A percentile compares a stretch with the other conserved stretches of the same genome.
Conservation (phyloP, 1,139 yeast species). For the Blastobotrys proliferans region DNA sequence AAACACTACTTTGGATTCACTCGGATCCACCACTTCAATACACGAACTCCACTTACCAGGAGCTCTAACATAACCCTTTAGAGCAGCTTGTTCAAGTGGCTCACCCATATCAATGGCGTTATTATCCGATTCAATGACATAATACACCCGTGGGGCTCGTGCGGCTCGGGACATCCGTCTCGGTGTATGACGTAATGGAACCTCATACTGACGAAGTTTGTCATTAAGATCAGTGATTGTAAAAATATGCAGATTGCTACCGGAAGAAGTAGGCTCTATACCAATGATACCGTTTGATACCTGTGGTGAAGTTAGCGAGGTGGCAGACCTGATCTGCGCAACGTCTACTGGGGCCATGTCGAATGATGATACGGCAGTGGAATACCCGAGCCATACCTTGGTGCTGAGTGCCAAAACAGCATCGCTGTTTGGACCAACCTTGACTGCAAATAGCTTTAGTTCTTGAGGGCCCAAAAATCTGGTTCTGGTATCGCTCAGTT, state of each 20-base stretch:
- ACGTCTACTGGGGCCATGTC: slow-evolving; percentile 34
- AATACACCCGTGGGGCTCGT: slow-evolving; percentile 25
- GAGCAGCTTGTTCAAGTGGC: neutral
- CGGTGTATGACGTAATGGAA: slow-evolving; percentile 52
- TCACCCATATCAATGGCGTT: slow-evolving; percentile 23
- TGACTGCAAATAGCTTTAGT: slow-evolving; percentile 46
- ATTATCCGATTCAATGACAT: slow-evolving; percentile 48
- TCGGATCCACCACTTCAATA: slow-evolving; percentile 48
- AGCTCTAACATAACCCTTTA: slow-evolving; percentile 5
- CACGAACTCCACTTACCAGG: slow-evolving; percentile 47
- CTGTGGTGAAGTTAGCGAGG: slow-evolving; percentile 62
- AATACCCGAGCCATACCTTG: slow-evolving; percentile 41
- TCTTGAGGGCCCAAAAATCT: slow-evolving; percentile 70
- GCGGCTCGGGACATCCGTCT: slow-evolving; percentile 39
- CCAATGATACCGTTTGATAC: slow-evolving; percentile 61
- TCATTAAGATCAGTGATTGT: slow-evolving; percentile 52
- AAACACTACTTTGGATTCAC: slow-evolving; percentile 38
- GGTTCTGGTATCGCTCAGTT: slow-evolving; percentile 61
- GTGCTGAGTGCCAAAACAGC: slow-evolving; percentile 39
- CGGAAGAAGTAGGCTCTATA: slow-evolving; percentile 36
- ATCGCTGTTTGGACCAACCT: slow-evolving; percentile 15
- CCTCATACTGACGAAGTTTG: slow-evolving; percentile 44
- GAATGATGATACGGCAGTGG: slow-evolving; percentile 22
- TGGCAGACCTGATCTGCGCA: slow-evolving; percentile 38
- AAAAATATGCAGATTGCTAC: slow-evolving; percentile 53